phyloP scores from a whole-genome alignment of 352 stramenopile species.

The Phytophthora litchii region DNA sequence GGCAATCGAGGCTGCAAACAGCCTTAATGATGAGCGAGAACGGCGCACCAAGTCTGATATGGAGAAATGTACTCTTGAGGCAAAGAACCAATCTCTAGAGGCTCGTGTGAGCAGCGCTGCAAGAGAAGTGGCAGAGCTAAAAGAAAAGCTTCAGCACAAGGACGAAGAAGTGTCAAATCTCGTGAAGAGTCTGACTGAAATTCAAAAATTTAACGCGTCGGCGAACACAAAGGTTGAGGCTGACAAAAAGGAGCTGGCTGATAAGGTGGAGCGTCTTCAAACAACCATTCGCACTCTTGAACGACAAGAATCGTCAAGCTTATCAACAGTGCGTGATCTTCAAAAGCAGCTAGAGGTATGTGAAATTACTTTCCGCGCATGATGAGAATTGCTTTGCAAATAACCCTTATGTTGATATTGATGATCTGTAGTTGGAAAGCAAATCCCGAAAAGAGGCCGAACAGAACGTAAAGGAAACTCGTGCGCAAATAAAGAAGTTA shows the following conservation, averaged over 20 bases:
- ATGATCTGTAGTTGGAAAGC: slow-evolving; percentile 30
- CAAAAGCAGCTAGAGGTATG: slow-evolving; percentile 55
- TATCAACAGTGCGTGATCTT: slow-evolving; percentile 52
- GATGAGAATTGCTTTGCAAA: slow-evolving; percentile 9
- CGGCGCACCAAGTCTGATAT: slow-evolving; percentile 56
- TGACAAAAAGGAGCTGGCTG: slow-evolving; percentile 69
- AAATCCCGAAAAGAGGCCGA: slow-evolving; percentile 35
- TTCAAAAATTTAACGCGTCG: slow-evolving; percentile 74
- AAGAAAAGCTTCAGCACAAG: slow-evolving; percentile 68
- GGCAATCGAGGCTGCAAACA: slow-evolving; percentile 44
- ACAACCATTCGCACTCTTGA: slow-evolving; percentile 54
- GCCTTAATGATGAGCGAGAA: slow-evolving; percentile 60
- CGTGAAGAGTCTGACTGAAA: slow-evolving; percentile 73
- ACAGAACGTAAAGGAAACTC: slow-evolving; percentile 42
- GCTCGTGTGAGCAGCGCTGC: slow-evolving; percentile 36
- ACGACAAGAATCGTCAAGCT: slow-evolving; percentile 51
- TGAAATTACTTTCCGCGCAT: slow-evolving; percentile 1
- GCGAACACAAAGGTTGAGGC: slow-evolving; percentile 66
- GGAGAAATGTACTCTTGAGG: slow-evolving; percentile 68
- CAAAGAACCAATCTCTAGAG: slow-evolving; percentile 63
- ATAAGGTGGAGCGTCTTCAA: slow-evolving; percentile 69
- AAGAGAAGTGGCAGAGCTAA: slow-evolving; percentile 54
- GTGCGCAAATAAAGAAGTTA: slow-evolving; percentile 47
- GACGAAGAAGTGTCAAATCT: slow-evolving; percentile 72
- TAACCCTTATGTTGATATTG: slow-evolving; percentile 1